Evolutionary conservation across 2,329 filamentous ascomycete species (phyloP).

Genomic region (Orbilia oligospora): DNA sequence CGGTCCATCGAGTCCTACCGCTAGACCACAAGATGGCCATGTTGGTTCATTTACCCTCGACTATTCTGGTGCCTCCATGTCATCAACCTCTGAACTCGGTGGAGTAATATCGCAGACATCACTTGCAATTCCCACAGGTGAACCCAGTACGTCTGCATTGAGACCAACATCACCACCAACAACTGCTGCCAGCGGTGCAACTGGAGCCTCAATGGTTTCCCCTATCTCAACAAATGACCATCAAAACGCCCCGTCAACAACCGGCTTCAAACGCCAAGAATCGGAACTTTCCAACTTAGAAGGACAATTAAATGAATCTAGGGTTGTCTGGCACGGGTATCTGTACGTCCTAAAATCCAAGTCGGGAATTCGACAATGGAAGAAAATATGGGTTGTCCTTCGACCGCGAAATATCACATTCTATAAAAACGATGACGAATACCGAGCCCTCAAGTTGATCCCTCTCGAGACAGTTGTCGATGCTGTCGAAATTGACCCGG

Average conservation of each 20-base stretch:
- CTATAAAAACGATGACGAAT: conserved; percentile 94
- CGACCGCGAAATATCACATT: conserved; percentile 86
- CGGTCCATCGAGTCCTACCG: conserved; percentile 47
- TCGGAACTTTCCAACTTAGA: conserved; percentile 64
- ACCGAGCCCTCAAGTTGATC: conserved; percentile 85
- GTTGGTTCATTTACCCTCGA: conserved; percentile 76
- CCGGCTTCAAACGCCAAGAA: conserved; percentile 63
- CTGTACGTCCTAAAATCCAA: conserved; percentile 87
- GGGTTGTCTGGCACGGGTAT: conserved; percentile 94
- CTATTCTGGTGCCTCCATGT: conserved; percentile 73
- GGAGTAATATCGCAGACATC: conserved; percentile 64
- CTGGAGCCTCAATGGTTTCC: conserved; percentile 54
- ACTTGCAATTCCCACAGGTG: conserved; percentile 57
- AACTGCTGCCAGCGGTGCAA: conserved; percentile 48
- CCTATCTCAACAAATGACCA: conserved; percentile 52
- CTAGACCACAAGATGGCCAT: conserved; percentile 65
- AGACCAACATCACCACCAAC: conserved; percentile 53
- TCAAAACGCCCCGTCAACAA: conserved; percentile 43
- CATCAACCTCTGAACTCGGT: conserved; percentile 63
- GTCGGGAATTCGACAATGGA: conserved; percentile 90
- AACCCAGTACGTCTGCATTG: conserved; percentile 33
- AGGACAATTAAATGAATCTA: conserved; percentile 73
- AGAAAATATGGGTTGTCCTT: conserved; percentile 92
- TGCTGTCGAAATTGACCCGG: conserved; percentile 90
- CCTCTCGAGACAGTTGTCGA: conserved; percentile 85